Conservation (phyloP, 306 rosid species). For the Vachellia pachyceras region DNA sequence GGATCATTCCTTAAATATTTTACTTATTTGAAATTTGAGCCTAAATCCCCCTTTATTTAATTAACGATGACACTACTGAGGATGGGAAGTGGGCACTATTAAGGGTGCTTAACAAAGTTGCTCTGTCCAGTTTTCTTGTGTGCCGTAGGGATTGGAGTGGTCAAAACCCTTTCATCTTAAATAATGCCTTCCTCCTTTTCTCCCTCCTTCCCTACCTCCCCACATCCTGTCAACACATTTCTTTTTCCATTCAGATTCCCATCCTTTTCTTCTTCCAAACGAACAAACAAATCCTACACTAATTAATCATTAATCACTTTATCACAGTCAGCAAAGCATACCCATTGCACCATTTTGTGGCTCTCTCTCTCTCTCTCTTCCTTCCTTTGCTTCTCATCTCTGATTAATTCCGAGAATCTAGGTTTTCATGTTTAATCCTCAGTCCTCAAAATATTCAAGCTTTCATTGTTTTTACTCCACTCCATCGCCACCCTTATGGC, state of each 20-base stretch:
- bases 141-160: slow-evolving; percentile 56
- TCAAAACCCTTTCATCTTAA: slow-evolving; percentile 41
- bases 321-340: slow-evolving; percentile 55
- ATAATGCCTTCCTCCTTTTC: slow-evolving; percentile 24
- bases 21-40: too few relatives aligned
- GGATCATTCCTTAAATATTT: too few relatives aligned
- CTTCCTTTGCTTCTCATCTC: too few relatives aligned
- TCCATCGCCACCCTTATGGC: background rate
- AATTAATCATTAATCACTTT: slow-evolving; percentile 33
- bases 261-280: slow-evolving; percentile 57
- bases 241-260: slow-evolving; percentile 64
- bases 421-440: background rate
- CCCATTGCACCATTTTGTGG: slow-evolving; percentile 54
- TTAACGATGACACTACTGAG: slow-evolving; percentile 31
- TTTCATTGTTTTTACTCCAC: slow-evolving; percentile 8
- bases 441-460: background rate
- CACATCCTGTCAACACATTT: slow-evolving; percentile 39
- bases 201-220: too few relatives aligned
- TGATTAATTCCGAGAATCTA: background rate
- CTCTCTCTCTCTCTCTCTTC: slow-evolving; percentile 45
- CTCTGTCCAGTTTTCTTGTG: slow-evolving; percentile 41
- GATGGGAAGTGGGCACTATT: slow-evolving; percentile 41
- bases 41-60: too few relatives aligned
- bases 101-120: slow-evolving; percentile 37
- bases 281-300: background rate